A percentile compares a stretch with the other conserved stretches of the same genome.
Evolutionary conservation across 1,139 yeast species (phyloP).

Genomic region (Debaryomyces sp.): DNA sequence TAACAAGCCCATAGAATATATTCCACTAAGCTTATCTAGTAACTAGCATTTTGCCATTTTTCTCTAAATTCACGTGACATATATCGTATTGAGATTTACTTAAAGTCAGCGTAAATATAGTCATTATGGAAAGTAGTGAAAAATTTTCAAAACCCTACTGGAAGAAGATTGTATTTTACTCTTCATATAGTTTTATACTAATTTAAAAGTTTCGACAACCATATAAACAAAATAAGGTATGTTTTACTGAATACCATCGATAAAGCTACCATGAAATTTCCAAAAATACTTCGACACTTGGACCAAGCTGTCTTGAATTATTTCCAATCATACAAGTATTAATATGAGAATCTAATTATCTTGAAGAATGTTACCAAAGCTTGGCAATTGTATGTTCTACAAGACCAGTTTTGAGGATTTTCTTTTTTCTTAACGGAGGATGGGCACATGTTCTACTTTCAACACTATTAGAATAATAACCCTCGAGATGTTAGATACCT

Average conservation of each 20-base stretch:
- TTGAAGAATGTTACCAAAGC: slow-evolving; percentile 17
- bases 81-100: neutral
- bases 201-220: neutral
- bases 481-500: slow-evolving; percentile 37
- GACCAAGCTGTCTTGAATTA: neutral
- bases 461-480: slow-evolving; percentile 17
- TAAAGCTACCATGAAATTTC: slow-evolving; percentile 3
- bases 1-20: neutral
- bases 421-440: slow-evolving; percentile 2
- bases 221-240: neutral
- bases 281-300: neutral
- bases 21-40: neutral
- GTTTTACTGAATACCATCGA: neutral
- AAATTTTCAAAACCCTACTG: neutral
- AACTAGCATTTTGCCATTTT: neutral
- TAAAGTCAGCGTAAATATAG: neutral
- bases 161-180: neutral
- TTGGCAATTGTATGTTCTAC: neutral
- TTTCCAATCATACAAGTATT: slow-evolving; percentile 7
- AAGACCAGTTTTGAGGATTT: slow-evolving; percentile 8
- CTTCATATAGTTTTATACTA: neutral
- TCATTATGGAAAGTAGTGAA: neutral
- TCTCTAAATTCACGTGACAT: neutral
- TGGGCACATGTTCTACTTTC: slow-evolving; percentile 15
- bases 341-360: slow-evolving; percentile 20